These are phyloP conservation scores for Paspalum vaginatum DNA, from an alignment of 176 grass and related monocot genomes.

Conservation along the genomic window DNA sequence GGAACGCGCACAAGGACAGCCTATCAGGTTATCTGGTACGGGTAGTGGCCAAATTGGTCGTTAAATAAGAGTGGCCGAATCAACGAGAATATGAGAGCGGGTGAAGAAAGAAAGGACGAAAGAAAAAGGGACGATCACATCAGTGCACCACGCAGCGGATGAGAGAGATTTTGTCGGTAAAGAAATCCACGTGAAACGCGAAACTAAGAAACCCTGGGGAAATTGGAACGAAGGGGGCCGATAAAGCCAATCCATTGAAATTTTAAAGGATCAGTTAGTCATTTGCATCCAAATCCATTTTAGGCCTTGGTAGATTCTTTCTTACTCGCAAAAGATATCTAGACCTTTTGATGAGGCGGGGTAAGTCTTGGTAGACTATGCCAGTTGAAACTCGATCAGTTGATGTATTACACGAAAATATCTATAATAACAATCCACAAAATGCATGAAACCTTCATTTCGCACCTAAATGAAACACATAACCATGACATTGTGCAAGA, in stretches of 20 bases:
- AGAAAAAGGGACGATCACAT: background rate
- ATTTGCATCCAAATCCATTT: slow-evolving; percentile 9
- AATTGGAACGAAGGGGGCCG: background rate
- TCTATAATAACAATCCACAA: too few relatives aligned
- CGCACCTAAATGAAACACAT: too few relatives aligned
- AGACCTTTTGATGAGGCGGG: too few relatives aligned
- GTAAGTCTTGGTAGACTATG: too few relatives aligned
- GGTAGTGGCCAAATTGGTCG: slow-evolving; percentile 24
- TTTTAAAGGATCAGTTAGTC: too few relatives aligned
- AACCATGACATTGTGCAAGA: slow-evolving; percentile 26
- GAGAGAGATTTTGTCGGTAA: background rate
- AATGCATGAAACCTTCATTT: slow-evolving; percentile 26
- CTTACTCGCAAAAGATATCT: too few relatives aligned
- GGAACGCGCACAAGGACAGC: background rate
- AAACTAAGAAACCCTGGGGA: too few relatives aligned
- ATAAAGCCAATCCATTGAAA: slow-evolving; percentile 11
- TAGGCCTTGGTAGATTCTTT: too few relatives aligned
- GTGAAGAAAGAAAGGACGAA: background rate
- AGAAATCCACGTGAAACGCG: background rate
- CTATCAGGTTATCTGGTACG: slow-evolving; percentile 28
- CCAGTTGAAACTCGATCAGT: too few relatives aligned
- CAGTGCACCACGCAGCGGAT: background rate
- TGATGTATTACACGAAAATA: too few relatives aligned
- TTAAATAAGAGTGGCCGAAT: background rate
- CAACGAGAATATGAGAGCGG: too few relatives aligned